Conservation (phyloP, 768 basidiomycete genomes). For the Hemileccinum rubropunctum region DNA sequence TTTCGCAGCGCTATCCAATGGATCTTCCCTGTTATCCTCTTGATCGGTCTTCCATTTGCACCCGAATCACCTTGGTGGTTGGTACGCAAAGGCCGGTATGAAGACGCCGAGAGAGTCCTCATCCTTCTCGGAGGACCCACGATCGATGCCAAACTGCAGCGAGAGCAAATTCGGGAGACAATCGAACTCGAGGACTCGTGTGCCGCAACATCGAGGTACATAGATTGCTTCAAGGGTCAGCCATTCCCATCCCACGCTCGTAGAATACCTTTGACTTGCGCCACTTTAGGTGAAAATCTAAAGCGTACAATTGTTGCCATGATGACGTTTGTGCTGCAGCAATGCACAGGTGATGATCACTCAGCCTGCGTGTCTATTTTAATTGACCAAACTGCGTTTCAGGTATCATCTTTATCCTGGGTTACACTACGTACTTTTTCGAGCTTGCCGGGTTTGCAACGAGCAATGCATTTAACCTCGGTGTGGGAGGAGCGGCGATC, state of each 20-base stretch:
- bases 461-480: conserved; percentile 31
- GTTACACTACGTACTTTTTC: conserved; percentile 34
- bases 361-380: background rate
- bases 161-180: conserved; percentile 28
- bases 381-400: background rate
- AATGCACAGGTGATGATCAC: conserved; percentile 17
- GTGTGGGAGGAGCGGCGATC: conserved; percentile 26
- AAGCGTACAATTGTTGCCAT: conserved; percentile 27
- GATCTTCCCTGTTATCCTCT: conserved; percentile 32
- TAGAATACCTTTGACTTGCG: background rate
- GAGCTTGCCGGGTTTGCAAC: conserved; percentile 33
- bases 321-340: conserved; percentile 32
- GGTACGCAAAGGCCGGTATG: conserved; percentile 28
- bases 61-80: conserved; percentile 33
- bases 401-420: conserved; percentile 29
- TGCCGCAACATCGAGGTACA: conserved; percentile 26
- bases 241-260: background rate
- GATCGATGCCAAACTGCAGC: conserved; percentile 21
- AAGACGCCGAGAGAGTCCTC: conserved; percentile 23
- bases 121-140: conserved; percentile 18
- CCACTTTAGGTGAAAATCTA: conserved; percentile 18
- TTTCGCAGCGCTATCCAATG: conserved; percentile 27
- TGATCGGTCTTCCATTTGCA: conserved; percentile 15
- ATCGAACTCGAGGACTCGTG: conserved; percentile 30
- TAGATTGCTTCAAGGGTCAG: conserved; percentile 32